These are phyloP conservation scores for Glebionis coronaria DNA, from an alignment of 129 eudicot species.

Conservation along the genomic window DNA sequence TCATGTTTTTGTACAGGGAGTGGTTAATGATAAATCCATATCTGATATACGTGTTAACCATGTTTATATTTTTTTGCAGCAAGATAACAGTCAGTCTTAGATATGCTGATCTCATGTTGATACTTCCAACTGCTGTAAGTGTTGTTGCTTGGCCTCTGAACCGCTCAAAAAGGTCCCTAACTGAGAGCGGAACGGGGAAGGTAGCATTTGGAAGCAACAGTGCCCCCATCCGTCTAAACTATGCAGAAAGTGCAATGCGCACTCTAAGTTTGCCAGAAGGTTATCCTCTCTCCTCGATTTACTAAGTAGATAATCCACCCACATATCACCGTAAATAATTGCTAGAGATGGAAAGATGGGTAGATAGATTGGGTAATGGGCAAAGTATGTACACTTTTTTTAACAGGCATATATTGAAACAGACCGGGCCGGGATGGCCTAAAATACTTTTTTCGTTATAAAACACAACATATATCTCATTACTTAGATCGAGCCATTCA, in stretches of 20 bases:
- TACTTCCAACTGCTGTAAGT: slow-evolving; percentile 74
- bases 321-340: too few species aligned
- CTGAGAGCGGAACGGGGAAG: slow-evolving; percentile 41
- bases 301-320: too few species aligned
- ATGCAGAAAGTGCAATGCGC: slow-evolving; percentile 82
- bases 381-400: too few species aligned
- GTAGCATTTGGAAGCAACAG: slow-evolving; percentile 34
- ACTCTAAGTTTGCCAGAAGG: slow-evolving; percentile 90
- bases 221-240: slow-evolving; percentile 68
- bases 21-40: not conserved
- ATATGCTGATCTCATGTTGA: slow-evolving; percentile 65
- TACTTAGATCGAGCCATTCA: not conserved
- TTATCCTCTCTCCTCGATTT: slow-evolving; percentile 15
- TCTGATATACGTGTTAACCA: not conserved
- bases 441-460: too few species aligned
- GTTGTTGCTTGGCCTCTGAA: slow-evolving; percentile 90
- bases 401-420: too few species aligned
- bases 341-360: too few species aligned
- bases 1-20: not conserved
- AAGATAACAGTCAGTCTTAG: slow-evolving; percentile 78
- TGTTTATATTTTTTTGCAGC: slow-evolving; percentile 41
- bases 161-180: slow-evolving; percentile 38
- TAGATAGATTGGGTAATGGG: too few species aligned
- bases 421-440: too few species aligned
- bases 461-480: too few species aligned